A percentile compares a stretch with the other conserved stretches of the same genome.
These are phyloP conservation scores for Hymenoscyphus occultus DNA, from an alignment of 2,329 filamentous ascomycete species.

Conservation along the genomic window DNA sequence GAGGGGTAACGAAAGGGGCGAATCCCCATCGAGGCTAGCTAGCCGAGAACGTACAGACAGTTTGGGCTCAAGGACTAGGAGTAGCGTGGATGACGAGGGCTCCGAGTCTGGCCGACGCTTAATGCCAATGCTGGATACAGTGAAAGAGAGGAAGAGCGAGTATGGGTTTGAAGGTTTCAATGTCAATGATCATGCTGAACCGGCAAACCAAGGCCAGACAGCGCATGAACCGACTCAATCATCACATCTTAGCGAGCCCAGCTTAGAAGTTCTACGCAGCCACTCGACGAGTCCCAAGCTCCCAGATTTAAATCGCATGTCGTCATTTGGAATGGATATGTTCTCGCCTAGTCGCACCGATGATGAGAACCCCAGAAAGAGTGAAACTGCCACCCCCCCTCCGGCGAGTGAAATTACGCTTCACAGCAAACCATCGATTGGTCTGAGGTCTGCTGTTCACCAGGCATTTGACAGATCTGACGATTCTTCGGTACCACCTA, in stretches of 20 bases:
- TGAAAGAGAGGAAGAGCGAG: constrained; percentile 58
- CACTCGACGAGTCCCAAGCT: constrained; percentile 54
- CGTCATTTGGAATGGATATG: constrained; percentile 57
- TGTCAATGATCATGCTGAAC: constrained; percentile 21
- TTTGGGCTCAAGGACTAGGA: constrained; percentile 16
- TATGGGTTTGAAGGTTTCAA: constrained; percentile 50
- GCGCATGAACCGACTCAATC: constrained; percentile 9
- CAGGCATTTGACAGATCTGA: constrained; percentile 61
- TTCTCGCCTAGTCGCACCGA: constrained; percentile 41
- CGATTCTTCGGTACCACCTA: constrained; percentile 49
- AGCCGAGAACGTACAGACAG: constrained; percentile 27
- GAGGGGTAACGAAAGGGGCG: constrained; percentile 29
- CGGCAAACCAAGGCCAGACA: neutral
- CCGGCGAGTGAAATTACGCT: constrained; percentile 34
- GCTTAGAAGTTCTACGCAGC: constrained; percentile 21
- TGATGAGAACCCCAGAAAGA: neutral
- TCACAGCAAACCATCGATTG: constrained; percentile 51
- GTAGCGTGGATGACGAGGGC: constrained; percentile 36
- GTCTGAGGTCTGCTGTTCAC: constrained; percentile 59
- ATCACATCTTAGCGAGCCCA: constrained; percentile 13
- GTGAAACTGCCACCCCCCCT: constrained; percentile 11
- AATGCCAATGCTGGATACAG: constrained; percentile 48
- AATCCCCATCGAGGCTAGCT: constrained; percentile 26
- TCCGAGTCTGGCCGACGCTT: constrained; percentile 39
- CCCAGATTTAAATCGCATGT: constrained; percentile 57